phyloP scores from a whole-genome alignment of 225 moss, liverwort and hornwort species.

The Thuidium tamariscinum region DNA sequence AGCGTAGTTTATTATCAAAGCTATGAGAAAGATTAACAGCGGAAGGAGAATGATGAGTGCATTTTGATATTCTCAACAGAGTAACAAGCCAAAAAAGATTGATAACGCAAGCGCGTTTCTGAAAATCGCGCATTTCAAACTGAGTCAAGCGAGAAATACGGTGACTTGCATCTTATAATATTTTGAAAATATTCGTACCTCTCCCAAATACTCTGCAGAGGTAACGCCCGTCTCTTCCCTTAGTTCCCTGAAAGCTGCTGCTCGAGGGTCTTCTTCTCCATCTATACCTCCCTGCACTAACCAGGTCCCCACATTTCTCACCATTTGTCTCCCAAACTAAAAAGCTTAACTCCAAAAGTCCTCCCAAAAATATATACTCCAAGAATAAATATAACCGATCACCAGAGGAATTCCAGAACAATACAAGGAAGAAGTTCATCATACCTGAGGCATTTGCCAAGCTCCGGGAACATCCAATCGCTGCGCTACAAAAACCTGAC shows the following conservation, averaged over 20 bases:
- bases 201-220: conserved; percentile 63
- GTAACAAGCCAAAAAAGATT: not conserved
- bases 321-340: not conserved
- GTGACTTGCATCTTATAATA: not conserved
- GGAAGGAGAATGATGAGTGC: not conserved
- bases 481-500: conserved; percentile 72
- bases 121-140: not conserved
- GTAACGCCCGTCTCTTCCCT: conserved; percentile 85
- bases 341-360: not conserved
- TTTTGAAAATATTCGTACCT: conserved; percentile 28
- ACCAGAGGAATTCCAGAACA: not conserved
- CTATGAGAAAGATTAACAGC: not conserved
- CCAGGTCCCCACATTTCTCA: not conserved
- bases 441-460: conserved; percentile 97
- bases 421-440: not conserved
- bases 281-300: conserved; percentile 75
- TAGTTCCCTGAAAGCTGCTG: conserved; percentile 70
- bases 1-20: not conserved
- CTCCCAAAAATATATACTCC: not conserved
- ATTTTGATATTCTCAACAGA: not conserved
- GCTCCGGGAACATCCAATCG: conserved; percentile 59
- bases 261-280: conserved; percentile 72
- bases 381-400: not conserved
- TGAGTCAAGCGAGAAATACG: not conserved
- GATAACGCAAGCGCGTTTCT: not conserved